Conservation (phyloP, 257 asterid genomes). For the Lantana camara region DNA sequence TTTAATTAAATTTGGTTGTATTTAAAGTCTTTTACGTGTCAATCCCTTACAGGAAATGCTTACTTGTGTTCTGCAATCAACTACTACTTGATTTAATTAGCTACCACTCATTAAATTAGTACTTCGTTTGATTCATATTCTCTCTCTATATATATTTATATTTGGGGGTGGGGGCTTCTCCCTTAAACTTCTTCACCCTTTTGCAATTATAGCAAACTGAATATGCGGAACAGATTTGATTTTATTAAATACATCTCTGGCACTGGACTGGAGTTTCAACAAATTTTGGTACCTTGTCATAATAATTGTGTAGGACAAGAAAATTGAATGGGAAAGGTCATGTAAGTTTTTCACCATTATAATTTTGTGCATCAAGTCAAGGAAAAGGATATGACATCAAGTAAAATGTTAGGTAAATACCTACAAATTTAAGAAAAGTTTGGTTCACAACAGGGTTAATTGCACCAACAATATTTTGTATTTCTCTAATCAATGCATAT, state of each 20-base stretch:
- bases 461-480: neutral
- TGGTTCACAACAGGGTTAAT: neutral
- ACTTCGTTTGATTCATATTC: too few species aligned
- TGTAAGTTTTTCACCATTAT: constrained; percentile 3
- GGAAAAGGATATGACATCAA: constrained; percentile 15
- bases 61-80: neutral
- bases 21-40: constrained; percentile 14
- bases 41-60: constrained; percentile 30
- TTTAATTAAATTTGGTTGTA: neutral
- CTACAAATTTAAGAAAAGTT: constrained; percentile 28
- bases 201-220: neutral
- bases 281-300: constrained; percentile 10
- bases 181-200: too few species aligned
- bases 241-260: constrained; percentile 15
- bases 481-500: neutral
- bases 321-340: constrained; percentile 21
- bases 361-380: constrained; percentile 4
- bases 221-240: too few species aligned
- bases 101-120: too few species aligned
- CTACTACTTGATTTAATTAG: neutral
- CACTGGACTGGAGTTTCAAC: neutral
- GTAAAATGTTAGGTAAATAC: constrained; percentile 28
- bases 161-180: neutral
- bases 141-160: neutral
- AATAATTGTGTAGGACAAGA: constrained; percentile 12